These are phyloP conservation scores for Tulasnella sp. DNA, from an alignment of 768 basidiomycete genomes.

Conservation along the genomic window DNA sequence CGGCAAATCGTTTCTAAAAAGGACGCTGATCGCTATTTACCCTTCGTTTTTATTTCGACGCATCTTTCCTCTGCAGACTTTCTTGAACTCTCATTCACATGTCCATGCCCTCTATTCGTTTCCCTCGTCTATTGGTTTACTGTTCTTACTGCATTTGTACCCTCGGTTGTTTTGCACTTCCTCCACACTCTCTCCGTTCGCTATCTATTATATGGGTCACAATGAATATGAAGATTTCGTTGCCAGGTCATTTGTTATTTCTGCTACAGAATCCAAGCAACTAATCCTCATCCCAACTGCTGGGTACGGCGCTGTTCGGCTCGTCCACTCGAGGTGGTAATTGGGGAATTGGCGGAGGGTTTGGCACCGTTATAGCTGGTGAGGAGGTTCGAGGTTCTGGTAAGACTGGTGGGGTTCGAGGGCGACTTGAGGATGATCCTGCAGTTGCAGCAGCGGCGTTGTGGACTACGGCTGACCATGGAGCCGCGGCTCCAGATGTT, in stretches of 20 bases:
- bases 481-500: constrained; percentile 12
- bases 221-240: constrained; percentile 9
- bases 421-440: neutral
- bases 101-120: neutral
- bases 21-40: constrained; percentile 1
- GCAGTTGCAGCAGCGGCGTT: neutral
- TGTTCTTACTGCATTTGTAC: constrained; percentile 9
- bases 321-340: neutral
- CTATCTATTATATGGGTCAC: constrained; percentile 11
- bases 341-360: neutral
- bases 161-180: neutral
- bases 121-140: constrained; percentile 5
- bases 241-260: neutral
- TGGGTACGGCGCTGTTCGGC: neutral
- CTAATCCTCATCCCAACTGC: neutral
- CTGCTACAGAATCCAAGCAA: neutral
- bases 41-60: constrained; percentile 17
- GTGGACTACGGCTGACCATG: constrained; percentile 9
- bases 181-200: neutral
- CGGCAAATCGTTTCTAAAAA: constrained; percentile 22
- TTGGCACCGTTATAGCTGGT: neutral
- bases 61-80: neutral
- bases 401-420: constrained; percentile 12
- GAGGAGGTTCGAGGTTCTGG: neutral
- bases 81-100: constrained; percentile 11